phyloP scores from a whole-genome alignment of 306 rosid genomes.

The Cicer chorassanicum region DNA sequence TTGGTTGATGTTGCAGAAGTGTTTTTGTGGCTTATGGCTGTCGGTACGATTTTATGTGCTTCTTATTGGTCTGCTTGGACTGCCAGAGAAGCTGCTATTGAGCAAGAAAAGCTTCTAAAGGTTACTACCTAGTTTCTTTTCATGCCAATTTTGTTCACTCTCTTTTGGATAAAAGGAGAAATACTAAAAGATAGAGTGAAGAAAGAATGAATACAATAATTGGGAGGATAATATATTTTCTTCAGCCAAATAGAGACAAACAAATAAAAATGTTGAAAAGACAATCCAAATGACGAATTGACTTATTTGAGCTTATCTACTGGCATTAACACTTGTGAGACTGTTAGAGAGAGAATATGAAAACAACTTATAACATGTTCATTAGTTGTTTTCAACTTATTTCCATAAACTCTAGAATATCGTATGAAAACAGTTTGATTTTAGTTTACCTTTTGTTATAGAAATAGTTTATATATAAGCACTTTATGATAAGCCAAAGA shows the following conservation, averaged over 20 bases:
- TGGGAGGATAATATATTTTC: slow-evolving; percentile 19
- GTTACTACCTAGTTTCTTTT: slow-evolving; percentile 49
- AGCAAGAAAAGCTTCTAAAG: slow-evolving; percentile 88
- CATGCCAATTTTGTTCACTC: slow-evolving; percentile 21
- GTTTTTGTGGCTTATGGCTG: slow-evolving; percentile 99
- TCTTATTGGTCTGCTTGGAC: slow-evolving; percentile 99
- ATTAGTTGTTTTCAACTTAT: too few relatives aligned
- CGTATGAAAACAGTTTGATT: too few relatives aligned
- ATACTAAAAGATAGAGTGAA: slow-evolving; percentile 7
- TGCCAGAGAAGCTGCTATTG: slow-evolving; percentile 86
- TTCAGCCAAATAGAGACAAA: slow-evolving; percentile 4
- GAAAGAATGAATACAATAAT: slow-evolving; percentile 9
- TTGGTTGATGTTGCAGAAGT: slow-evolving; percentile 95
- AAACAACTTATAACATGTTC: too few relatives aligned
- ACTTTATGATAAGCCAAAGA: too few relatives aligned
- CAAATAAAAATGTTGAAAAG: slow-evolving; percentile 27
- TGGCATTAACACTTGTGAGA: too few relatives aligned
- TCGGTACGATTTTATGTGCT: slow-evolving; percentile 89
- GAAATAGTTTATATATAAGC: too few relatives aligned
- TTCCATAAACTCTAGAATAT: too few relatives aligned
- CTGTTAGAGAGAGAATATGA: too few relatives aligned
- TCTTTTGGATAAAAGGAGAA: slow-evolving; percentile 4
- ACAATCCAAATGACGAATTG: too few relatives aligned
- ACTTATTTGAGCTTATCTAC: too few relatives aligned
- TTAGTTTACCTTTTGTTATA: too few relatives aligned